Evolutionary conservation across 2,329 filamentous ascomycete genomes (phyloP).

Genomic region (Celoporthe dispersa): DNA sequence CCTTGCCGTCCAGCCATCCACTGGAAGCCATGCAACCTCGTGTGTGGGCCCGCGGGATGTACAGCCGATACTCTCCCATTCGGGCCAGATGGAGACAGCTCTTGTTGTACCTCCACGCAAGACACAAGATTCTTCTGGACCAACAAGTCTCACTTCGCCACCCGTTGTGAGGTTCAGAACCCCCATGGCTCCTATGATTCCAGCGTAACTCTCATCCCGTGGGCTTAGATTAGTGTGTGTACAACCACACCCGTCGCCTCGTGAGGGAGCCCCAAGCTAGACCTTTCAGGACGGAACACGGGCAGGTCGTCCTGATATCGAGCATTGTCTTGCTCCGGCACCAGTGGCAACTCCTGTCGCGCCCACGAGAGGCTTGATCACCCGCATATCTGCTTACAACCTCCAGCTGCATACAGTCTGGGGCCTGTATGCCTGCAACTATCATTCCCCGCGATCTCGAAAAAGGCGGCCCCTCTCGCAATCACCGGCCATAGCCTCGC

Average conservation of each 20-base stretch:
- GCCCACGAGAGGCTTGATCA: neutral
- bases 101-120: slow-evolving; percentile 18
- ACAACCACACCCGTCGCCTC: neutral
- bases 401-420: neutral
- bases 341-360: neutral
- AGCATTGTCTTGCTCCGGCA: neutral
- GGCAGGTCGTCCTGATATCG: neutral
- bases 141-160: slow-evolving; percentile 24
- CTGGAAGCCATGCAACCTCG: slow-evolving; percentile 14
- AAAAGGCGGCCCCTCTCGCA: slow-evolving; percentile 6
- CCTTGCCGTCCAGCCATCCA: slow-evolving; percentile 15
- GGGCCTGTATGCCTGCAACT: neutral
- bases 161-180: slow-evolving; percentile 11
- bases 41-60: slow-evolving; percentile 9
- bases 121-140: slow-evolving; percentile 10
- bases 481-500: neutral
- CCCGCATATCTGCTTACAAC: neutral
- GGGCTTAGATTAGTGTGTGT: neutral
- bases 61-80: slow-evolving; percentile 12
- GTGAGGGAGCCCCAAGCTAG: neutral
- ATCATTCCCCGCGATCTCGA: neutral
- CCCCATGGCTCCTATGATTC: neutral
- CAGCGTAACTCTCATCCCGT: neutral
- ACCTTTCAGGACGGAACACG: neutral
- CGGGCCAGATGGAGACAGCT: slow-evolving; percentile 13